Base-by-base conservation (phyloP, 768 basidiomycete species). In the Tylopilus sp. region DNA sequence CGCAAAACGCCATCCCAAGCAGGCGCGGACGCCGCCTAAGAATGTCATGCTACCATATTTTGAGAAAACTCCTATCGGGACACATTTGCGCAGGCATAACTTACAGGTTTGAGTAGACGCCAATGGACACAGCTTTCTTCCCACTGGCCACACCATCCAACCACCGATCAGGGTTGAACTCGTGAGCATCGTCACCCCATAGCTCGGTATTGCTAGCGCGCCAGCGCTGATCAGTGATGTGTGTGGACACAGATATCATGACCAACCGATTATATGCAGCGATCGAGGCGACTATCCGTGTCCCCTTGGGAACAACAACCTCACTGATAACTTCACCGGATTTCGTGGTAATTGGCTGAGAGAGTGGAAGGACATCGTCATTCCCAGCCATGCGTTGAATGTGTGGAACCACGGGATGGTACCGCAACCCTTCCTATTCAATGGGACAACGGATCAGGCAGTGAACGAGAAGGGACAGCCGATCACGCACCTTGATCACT, bases 281-380 rank as follows among this genome's bases (percentile, higher is more conserved):
- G 43, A 82, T 75, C 9, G 82, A 83, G 6, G 75, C 60, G 25
- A 82, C 70, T 9, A 83, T 66, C 44, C 76, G 77, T 30, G 73
- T 75, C 9, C 79, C 79, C 53, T 78, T 76, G 1, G 77, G 74
- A 20, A 85, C 67, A 4, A 75, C 71, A 11, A 84, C 44, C 47
- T 78, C 70, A 9, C 57, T 64, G 35, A 79, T 61, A 11, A 68
- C 48, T 49, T 75, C 67, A 6, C 82, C 83, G 2, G 73, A 71
- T 21, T 67, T 68, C 3, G 74, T 77, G 47, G 56, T 68, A 42
- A 83, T 73, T 1, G 82, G 80, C 49, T 66, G 74, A 6, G 80
- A 76, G 31, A 88, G 74, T 0, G 86, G 82, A 20, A 82, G 61
- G 48, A 82, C 61, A 48, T 83, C 79, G 56, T 87, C 83, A 20